phyloP scores from a whole-genome alignment of 371 early-diverging fungal species.

The Mortierella sp. region DNA sequence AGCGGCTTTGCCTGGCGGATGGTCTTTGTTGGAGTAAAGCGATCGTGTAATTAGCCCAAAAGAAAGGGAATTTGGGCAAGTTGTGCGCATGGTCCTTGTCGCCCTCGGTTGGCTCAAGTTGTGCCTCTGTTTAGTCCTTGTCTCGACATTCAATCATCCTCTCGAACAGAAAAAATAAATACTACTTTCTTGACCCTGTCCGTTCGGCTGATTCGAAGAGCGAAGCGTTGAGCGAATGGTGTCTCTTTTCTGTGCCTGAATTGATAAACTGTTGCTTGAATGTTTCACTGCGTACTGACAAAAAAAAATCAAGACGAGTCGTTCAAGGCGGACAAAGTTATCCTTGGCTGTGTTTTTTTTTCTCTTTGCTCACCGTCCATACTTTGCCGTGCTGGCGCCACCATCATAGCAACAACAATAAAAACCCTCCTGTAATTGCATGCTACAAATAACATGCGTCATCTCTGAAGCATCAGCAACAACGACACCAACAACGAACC shows the following conservation, averaged over 20 bases:
- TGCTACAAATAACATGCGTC: not conserved
- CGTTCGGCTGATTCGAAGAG: not conserved
- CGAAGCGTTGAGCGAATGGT: not conserved
- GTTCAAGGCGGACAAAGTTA: not conserved
- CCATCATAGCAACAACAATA: not conserved
- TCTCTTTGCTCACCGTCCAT: not conserved
- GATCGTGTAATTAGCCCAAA: not conserved
- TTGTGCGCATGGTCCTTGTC: not conserved
- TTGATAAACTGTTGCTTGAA: no score
- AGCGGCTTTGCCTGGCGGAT: no score
- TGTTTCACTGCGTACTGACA: no score
- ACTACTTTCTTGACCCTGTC: not conserved
- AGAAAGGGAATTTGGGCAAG: not conserved
- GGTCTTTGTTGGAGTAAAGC: no score
- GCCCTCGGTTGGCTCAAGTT: not conserved
- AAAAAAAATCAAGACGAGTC: no score
- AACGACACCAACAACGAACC: not conserved
- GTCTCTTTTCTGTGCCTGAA: not conserved
- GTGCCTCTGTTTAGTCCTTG: no score
- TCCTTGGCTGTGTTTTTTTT: not conserved
- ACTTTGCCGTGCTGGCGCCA: not conserved
- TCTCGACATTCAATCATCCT: not conserved
- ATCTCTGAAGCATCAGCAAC: not conserved
- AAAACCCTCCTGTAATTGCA: not conserved
- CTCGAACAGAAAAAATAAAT: not conserved